Percentiles rank a stretch among this genome's conserved stretches.
phyloP scores from a whole-genome alignment of 2,329 filamentous ascomycete genomes.

The Dissoconium aciculare region DNA sequence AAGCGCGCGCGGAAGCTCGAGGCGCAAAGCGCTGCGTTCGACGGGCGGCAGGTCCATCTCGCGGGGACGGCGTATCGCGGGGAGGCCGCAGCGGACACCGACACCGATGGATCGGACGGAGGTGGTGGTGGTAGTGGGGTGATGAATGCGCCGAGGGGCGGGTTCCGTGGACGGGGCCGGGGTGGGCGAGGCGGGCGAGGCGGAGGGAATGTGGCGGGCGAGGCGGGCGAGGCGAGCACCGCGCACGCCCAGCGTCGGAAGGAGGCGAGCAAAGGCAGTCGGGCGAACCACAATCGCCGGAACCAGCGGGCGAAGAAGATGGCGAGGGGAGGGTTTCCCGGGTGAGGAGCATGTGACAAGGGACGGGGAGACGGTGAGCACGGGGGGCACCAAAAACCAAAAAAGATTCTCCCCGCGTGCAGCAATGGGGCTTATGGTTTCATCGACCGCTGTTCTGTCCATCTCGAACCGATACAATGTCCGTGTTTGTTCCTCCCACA shows the following conservation, averaged over 20 bases:
- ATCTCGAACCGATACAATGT: too few species aligned
- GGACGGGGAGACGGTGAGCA: too few species aligned
- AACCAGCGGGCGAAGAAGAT: conserved; percentile 52
- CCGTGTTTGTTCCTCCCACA: too few species aligned
- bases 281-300: conserved; percentile 75
- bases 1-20: conserved; percentile 55
- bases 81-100: conserved; percentile 38
- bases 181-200: conserved; percentile 30
- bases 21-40: conserved; percentile 50
- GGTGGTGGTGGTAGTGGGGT: conserved; percentile 24
- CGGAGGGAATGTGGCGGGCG: conserved; percentile 46
- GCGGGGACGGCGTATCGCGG: conserved; percentile 51
- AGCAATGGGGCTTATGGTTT: too few species aligned
- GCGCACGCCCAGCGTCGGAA: conserved; percentile 58
- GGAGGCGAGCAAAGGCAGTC: conserved; percentile 59
- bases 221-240: conserved; percentile 54
- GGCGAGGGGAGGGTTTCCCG: conserved; percentile 40
- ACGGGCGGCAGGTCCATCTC: conserved; percentile 50
- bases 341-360: conserved; percentile 20
- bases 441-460: too few species aligned
- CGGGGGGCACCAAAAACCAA: too few species aligned
- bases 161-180: conserved; percentile 33
- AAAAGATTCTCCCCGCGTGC: too few species aligned
- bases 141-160: conserved; percentile 20
- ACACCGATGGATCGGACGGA: conserved; percentile 42